Conservation (phyloP, 495 filamentous ascomycete species). For the Penicillium mononematosum region DNA sequence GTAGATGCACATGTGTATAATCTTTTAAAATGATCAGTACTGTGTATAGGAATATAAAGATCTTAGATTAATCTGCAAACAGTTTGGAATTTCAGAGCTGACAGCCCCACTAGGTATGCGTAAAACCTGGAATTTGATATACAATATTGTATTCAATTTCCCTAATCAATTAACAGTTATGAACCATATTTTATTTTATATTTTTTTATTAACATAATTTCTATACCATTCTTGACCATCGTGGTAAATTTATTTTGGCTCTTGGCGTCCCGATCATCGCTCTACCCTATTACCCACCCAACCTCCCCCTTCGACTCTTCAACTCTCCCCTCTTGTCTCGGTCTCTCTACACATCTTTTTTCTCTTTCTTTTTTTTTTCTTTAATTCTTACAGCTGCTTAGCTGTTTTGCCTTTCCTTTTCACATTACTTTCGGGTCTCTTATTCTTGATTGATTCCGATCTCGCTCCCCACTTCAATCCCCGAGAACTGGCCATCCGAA, state of each 20-base stretch:
- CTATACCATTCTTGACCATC: background rate
- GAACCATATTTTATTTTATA: too few species aligned
- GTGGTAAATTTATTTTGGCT: background rate
- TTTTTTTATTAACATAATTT: too few species aligned
- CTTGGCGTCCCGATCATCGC: slow-evolving; percentile 28
- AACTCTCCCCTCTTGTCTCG: slow-evolving; percentile 10
- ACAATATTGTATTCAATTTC: background rate
- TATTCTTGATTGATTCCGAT: slow-evolving; percentile 16
- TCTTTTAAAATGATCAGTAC: too few species aligned
- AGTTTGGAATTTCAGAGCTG: background rate
- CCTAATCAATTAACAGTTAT: background rate
- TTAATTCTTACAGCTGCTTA: slow-evolving; percentile 1
- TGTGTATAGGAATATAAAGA: background rate
- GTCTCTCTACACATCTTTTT: slow-evolving; percentile 13
- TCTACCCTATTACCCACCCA: slow-evolving; percentile 24
- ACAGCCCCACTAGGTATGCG: background rate
- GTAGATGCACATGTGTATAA: too few species aligned
- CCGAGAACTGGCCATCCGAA: slow-evolving; percentile 9
- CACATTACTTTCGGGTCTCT: slow-evolving; percentile 22
- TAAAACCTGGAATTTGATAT: background rate
- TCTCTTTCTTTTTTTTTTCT: slow-evolving; percentile 18
- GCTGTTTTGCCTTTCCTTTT: slow-evolving; percentile 14
- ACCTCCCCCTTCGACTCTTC: slow-evolving; percentile 20
- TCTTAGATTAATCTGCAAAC: background rate
- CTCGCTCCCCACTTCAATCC: slow-evolving; percentile 18